phyloP scores from a whole-genome alignment of 2,329 filamentous ascomycete genomes.

The Magnaporthiopsis poae region DNA sequence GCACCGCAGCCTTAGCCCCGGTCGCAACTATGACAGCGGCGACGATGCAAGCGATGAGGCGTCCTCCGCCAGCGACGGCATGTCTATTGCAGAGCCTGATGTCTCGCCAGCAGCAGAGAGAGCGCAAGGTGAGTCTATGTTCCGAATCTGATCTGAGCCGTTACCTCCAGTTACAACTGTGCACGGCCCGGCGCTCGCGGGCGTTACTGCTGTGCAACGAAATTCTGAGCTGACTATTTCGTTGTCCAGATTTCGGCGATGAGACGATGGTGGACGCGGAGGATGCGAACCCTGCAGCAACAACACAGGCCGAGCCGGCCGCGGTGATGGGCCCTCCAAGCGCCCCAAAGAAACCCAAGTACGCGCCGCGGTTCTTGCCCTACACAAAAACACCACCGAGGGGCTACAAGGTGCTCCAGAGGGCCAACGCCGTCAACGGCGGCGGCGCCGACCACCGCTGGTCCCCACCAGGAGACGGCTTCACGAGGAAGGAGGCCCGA shows the following conservation, averaged over 20 bases:
- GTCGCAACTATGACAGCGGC: not conserved
- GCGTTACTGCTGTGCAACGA: not conserved
- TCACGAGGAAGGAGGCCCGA: not conserved
- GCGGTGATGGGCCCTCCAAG: not conserved
- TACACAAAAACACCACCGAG: not conserved
- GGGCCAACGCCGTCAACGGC: not conserved
- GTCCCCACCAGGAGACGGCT: slow-evolving; percentile 3
- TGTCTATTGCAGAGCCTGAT: not conserved
- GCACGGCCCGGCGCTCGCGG: too few relatives aligned
- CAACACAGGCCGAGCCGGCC: not conserved
- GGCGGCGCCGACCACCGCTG: not conserved
- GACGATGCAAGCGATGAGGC: not conserved
- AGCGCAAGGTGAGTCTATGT: not conserved
- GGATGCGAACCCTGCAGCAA: not conserved
- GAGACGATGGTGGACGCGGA: not conserved
- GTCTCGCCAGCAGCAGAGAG: too few relatives aligned
- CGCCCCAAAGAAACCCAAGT: not conserved
- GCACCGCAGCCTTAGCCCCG: not conserved
- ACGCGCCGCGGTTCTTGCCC: slow-evolving; percentile 1
- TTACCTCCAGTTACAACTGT: not conserved
- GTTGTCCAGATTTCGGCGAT: not conserved
- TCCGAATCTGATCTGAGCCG: not conserved
- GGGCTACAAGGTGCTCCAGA: slow-evolving; percentile 4
- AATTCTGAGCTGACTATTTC: not conserved
- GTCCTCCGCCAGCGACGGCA: not conserved